These are phyloP conservation scores for Colletotrichum theobromicola DNA, from an alignment of 2,329 filamentous ascomycete genomes.

Conservation along the genomic window DNA sequence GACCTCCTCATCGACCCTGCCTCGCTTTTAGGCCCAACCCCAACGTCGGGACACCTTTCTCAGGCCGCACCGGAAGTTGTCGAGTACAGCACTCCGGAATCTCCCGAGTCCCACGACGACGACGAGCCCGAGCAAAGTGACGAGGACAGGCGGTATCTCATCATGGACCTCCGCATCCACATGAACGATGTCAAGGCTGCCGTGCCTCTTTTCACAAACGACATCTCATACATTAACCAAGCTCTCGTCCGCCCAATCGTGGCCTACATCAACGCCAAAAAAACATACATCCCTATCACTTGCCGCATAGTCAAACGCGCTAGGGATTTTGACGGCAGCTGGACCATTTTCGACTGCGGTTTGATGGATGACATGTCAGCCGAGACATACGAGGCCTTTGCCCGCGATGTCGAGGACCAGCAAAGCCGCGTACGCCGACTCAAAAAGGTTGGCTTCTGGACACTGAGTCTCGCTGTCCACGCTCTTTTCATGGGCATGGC, in stretches of 20 bases:
- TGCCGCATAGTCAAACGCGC: slow-evolving; percentile 92
- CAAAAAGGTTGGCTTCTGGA: slow-evolving; percentile 97
- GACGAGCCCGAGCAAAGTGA: background rate
- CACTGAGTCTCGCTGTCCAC: slow-evolving; percentile 87
- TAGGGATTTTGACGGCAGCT: slow-evolving; percentile 91
- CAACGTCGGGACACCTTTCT: slow-evolving; percentile 36
- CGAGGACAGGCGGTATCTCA: slow-evolving; percentile 78
- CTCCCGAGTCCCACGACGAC: background rate
- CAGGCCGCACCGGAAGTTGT: slow-evolving; percentile 23
- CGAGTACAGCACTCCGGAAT: background rate
- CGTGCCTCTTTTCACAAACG: slow-evolving; percentile 89
- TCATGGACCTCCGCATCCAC: slow-evolving; percentile 94
- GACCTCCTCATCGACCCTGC: slow-evolving; percentile 32
- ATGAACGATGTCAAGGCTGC: slow-evolving; percentile 93
- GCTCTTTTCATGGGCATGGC: slow-evolving; percentile 95
- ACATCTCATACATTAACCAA: slow-evolving; percentile 95
- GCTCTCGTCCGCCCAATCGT: slow-evolving; percentile 95
- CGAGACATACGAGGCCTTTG: slow-evolving; percentile 95
- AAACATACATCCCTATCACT: slow-evolving; percentile 93
- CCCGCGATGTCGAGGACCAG: slow-evolving; percentile 86
- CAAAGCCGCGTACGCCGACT: slow-evolving; percentile 85
- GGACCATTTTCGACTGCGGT: slow-evolving; percentile 93
- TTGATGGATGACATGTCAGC: slow-evolving; percentile 92
- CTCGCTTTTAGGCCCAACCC: slow-evolving; percentile 26
- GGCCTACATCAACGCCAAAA: slow-evolving; percentile 95